phyloP scores from a whole-genome alignment of 495 filamentous ascomycete species.

The Peziza echinospora region DNA sequence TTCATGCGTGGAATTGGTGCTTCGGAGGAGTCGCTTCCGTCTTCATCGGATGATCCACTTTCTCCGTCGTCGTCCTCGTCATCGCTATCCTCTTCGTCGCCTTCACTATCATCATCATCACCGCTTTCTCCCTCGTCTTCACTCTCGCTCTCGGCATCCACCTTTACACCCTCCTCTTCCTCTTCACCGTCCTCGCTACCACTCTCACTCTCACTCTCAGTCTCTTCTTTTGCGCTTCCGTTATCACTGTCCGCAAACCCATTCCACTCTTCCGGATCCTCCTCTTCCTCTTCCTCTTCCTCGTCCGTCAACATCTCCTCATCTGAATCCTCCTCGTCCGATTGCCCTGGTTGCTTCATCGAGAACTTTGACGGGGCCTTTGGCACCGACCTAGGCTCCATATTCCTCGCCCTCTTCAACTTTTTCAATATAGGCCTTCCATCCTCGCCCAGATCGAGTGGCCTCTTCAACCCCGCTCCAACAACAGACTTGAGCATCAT shows the following conservation, averaged over 20 bases:
- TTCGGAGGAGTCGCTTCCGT: constrained; percentile 12
- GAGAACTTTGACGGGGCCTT: constrained; percentile 13
- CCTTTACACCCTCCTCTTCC: not conserved
- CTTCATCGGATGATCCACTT: constrained; percentile 15
- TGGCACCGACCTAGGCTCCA: too few relatives aligned
- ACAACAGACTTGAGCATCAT: constrained; percentile 16
- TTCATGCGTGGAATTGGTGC: constrained; percentile 19
- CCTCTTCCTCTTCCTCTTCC: constrained; percentile 10
- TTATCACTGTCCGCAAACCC: constrained; percentile 10
- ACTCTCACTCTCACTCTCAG: constrained; percentile 9
- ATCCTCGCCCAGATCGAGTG: constrained; percentile 52
- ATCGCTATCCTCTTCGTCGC: constrained; percentile 16
- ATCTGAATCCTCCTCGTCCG: not conserved
- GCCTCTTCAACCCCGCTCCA: constrained; percentile 72
- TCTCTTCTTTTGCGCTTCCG: constrained; percentile 1
- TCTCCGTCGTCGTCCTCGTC: constrained; percentile 20
- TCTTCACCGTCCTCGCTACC: not conserved
- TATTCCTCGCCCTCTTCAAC: constrained; percentile 25
- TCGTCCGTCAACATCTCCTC: constrained; percentile 8
- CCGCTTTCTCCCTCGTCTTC: constrained; percentile 8
- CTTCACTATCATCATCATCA: constrained; percentile 15
- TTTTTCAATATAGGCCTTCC: constrained; percentile 68
- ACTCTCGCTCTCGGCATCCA: too few relatives aligned
- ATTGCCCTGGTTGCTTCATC: constrained; percentile 4
- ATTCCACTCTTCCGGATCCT: constrained; percentile 6